phyloP scores from a whole-genome alignment of 2,329 filamentous ascomycete species.

The Pseudocercospora vitis region DNA sequence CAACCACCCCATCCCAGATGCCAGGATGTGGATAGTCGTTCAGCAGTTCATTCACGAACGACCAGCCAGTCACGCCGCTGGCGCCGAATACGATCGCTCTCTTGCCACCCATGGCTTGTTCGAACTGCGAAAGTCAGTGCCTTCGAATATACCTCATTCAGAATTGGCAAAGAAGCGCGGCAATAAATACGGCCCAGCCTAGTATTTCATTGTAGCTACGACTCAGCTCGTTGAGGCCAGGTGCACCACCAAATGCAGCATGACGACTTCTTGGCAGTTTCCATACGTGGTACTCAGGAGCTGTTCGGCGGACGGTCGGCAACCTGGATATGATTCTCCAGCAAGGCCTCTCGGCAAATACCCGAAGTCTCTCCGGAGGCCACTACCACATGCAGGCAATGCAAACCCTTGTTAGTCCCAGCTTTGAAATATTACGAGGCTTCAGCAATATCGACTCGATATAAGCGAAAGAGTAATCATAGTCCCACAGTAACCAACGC shows the following conservation, averaged over 20 bases:
- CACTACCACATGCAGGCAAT: neutral
- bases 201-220: neutral
- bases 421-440: neutral
- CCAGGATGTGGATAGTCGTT: slow-evolving; percentile 48
- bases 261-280: slow-evolving; percentile 1
- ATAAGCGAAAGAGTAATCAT: neutral
- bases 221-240: neutral
- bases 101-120: slow-evolving; percentile 19
- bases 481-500: too few species aligned
- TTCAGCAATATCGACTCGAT: neutral
- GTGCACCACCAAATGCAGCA: neutral
- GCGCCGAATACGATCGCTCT: slow-evolving; percentile 41
- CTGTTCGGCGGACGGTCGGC: neutral
- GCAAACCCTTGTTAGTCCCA: neutral
- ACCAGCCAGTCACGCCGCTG: slow-evolving; percentile 41
- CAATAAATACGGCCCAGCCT: too few species aligned
- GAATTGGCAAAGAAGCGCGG: too few species aligned
- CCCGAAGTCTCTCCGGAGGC: neutral
- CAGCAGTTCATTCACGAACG: slow-evolving; percentile 50
- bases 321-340: neutral
- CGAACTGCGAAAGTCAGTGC: too few species aligned
- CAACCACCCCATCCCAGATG: slow-evolving; percentile 47
- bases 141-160: too few species aligned
- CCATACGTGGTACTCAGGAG: neutral
- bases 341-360: neutral